These are phyloP conservation scores for Sporothrix variecibatus DNA, from an alignment of 2,329 filamentous ascomycete genomes.

Conservation along the genomic window DNA sequence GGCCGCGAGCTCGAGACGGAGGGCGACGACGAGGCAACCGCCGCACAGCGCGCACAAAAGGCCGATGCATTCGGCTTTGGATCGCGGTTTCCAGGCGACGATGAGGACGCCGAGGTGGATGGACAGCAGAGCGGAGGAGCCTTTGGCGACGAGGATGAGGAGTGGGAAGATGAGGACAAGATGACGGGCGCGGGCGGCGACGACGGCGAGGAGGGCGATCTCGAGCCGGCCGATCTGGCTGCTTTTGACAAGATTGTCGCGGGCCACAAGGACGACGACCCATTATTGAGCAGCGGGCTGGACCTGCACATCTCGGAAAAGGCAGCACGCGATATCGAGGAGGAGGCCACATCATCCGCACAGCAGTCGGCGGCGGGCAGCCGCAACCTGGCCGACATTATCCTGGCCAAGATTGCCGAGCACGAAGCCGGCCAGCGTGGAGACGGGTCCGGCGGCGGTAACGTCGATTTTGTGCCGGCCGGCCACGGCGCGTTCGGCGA, in stretches of 20 bases:
- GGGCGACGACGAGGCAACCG: conserved; percentile 46
- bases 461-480: conserved; percentile 30
- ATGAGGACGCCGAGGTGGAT: conserved; percentile 58
- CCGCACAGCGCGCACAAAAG: conserved; percentile 37
- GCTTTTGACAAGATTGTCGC: conserved; percentile 90
- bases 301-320: conserved; percentile 27
- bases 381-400: conserved; percentile 88
- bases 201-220: conserved; percentile 79
- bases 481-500: conserved; percentile 58
- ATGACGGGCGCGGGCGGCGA: conserved; percentile 68
- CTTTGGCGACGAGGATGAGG: conserved; percentile 57
- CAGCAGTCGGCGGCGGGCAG: conserved; percentile 32
- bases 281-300: conserved; percentile 64
- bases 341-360: conserved; percentile 35
- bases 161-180: conserved; percentile 79
- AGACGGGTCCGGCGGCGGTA: neutral
- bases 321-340: conserved; percentile 41
- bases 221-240: conserved; percentile 86
- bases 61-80: conserved; percentile 78
- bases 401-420: conserved; percentile 89
- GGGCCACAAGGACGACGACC: conserved; percentile 67
- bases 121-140: conserved; percentile 47
- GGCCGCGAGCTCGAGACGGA: conserved; percentile 88
- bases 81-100: conserved; percentile 67
- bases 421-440: conserved; percentile 64